Evolutionary conservation across 441 rosid genomes (phyloP), one percentile per base, ranked within the genome.

Genomic region (Jatropha podagrica): DNA sequence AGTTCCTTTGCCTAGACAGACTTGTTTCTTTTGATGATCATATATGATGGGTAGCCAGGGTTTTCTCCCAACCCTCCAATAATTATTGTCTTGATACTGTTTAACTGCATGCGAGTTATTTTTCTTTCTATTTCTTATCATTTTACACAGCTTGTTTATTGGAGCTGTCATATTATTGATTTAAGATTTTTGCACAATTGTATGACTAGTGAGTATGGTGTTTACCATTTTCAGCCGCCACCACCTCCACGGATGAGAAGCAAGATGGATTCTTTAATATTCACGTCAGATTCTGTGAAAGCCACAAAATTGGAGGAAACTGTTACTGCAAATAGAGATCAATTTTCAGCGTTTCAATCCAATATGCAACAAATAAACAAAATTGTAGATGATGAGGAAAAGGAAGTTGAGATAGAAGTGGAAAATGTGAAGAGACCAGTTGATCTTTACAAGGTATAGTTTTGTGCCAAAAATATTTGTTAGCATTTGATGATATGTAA

Each of bases 381-480:
- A 81, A 83, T 76, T 68, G 79, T 75, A 49, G 80, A 85, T 74
- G 86, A 76, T 32, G 83, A 81, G 69, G 92, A 86, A 70, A 80
- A 76, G 74, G 89, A 88, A 79, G 85, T 76, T 18, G 85, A 82
- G 76, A 88, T 89, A 54, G 86, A 85, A 84, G 86, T 82, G 76
- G 97, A 91, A 87, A 91, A 86, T 82, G 87, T 96, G 44, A 97
- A 92, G 86, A 90, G 96, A 85, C 98, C 97, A 18, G 97, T 96
- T 79, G 99, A 96, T 88, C 96, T 96, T 17, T 96, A 94, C 83
- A 94, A 96, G 98, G 99, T 92, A 87, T 61, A n/a, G 41, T 42
- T 74, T 52, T 52, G 20, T 52, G 56, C 56, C 7, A 52, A 52
- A 52, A 40, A 2, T 67, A 42, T 59, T 44, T 74, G 74, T 60